Evolutionary conservation across 2,329 filamentous ascomycete species (phyloP).

Genomic region (Diaporthe ilicicola): DNA sequence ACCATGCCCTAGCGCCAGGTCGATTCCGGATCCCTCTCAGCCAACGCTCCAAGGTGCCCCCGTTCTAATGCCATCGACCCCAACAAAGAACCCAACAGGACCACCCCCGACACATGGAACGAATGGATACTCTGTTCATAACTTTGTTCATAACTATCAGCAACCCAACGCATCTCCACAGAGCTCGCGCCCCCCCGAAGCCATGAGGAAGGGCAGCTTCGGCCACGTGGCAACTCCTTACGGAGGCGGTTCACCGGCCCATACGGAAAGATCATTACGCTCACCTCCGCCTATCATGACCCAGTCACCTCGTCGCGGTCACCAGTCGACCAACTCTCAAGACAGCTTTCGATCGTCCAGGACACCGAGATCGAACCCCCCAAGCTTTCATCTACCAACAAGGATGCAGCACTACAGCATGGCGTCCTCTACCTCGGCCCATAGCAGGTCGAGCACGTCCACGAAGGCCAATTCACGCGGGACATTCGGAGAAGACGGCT

Average conservation of each 20-base stretch:
- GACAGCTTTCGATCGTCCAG: background rate
- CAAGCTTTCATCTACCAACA: conserved; percentile 29
- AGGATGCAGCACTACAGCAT: conserved; percentile 21
- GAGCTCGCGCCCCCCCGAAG: background rate
- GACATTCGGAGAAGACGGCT: background rate
- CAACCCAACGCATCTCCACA: conserved; percentile 12
- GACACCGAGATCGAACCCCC: conserved; percentile 16
- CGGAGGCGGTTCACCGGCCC: background rate
- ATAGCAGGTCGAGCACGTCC: conserved; percentile 9
- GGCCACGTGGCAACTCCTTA: background rate
- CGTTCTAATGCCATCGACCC: background rate
- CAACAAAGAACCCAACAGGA: background rate
- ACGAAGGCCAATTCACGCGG: conserved; percentile 2
- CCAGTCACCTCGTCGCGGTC: background rate
- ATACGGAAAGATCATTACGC: background rate
- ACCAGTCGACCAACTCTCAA: conserved; percentile 7
- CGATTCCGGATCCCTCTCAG: conserved; percentile 14
- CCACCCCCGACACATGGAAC: background rate
- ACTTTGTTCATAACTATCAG: background rate
- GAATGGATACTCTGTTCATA: background rate
- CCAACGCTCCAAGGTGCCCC: conserved; percentile 12
- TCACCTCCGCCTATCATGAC: background rate
- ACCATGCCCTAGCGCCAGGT: background rate
- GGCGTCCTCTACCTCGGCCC: conserved; percentile 7
- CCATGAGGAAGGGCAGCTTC: conserved; percentile 10